Evolutionary conservation across 495 filamentous ascomycete species (phyloP), one percentile per base, ranked within the genome.

Genomic region (Stereocaulon alpinum): DNA sequence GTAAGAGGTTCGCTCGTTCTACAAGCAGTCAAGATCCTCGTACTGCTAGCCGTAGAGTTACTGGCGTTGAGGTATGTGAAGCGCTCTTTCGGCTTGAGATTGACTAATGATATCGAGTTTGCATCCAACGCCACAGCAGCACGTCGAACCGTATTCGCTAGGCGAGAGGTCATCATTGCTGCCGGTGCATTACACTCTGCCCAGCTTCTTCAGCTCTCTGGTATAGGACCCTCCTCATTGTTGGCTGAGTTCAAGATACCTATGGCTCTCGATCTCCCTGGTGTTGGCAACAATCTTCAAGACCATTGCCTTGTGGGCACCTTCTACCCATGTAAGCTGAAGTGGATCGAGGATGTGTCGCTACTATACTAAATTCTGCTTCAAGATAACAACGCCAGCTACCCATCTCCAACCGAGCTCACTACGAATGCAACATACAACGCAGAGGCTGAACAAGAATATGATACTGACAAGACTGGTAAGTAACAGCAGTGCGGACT

Each of bases 211-310:
- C 77, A 82, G 60, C 66, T 82, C 2, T 77, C 74, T 41, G 81
- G 81, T 5, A 76, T 82, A 45, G 81, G 81, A 4, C 72, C 76
- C 3, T 64, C 65, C 9, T 68, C 66, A 15, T 51, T 82, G 7
- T 65, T 84, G 0, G 55, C 66, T 17, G 53, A 62, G 27, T 72
- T 74, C 22, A 68, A 70, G 1, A 77, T 84, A 34, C 62, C 63
- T 5, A 66, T 79, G 0, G 59, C 76, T 2, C 64, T 77, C 4
- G 73, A 84, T 56, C 64, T 80, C 0, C 76, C 79, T 0, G 75
- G 79, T 6, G 81, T 84, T 15, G 81, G 81, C 1, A 73, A 76
- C 56, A 81, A 83, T 61, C 77, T 83, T 58, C 81, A 84, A 58
- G 81, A 84, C 53, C 79, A 82, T 52, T 57, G 55, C 37, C 67